Conservation (phyloP, 352 stramenopile genomes). For the Albugo laibachii region DNA sequence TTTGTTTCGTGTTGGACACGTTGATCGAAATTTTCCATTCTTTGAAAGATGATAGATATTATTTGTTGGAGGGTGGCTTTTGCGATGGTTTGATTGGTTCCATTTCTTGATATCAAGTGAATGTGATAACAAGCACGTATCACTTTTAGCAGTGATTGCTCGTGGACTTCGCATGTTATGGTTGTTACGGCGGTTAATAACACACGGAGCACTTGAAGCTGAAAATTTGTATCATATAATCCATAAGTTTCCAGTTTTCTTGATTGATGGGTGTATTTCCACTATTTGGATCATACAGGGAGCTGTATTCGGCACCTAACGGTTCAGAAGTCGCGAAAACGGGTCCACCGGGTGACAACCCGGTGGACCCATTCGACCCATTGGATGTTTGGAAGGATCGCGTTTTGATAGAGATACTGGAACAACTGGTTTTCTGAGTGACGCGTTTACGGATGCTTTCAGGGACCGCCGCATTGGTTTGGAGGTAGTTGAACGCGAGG, state of each 20-base stretch:
- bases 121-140: slow-evolving; percentile 94
- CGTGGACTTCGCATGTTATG: slow-evolving; percentile 78
- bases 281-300: neutral
- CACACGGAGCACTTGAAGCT: slow-evolving; percentile 86
- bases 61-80: slow-evolving; percentile 96
- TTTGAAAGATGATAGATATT: slow-evolving; percentile 88
- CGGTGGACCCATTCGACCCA: slow-evolving; percentile 1
- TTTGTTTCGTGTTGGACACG: slow-evolving; percentile 44
- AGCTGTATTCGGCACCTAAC: no score
- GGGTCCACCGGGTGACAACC: slow-evolving; percentile 4
- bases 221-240: slow-evolving; percentile 79
- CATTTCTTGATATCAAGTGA: slow-evolving; percentile 82
- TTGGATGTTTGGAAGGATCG: slow-evolving; percentile 3
- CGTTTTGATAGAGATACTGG: slow-evolving; percentile 7
- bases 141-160: slow-evolving; percentile 86
- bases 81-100: slow-evolving; percentile 92
- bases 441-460: slow-evolving; percentile 39
- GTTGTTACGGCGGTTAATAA: slow-evolving; percentile 83
- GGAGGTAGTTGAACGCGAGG: slow-evolving; percentile 70
- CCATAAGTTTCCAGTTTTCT: slow-evolving; percentile 58
- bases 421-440: slow-evolving; percentile 28
- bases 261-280: slow-evolving; percentile 14
- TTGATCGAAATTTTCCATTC: slow-evolving; percentile 87
- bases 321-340: neutral
- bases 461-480: slow-evolving; percentile 34